A percentile compares a stretch with the other conserved stretches of the same genome.
These are phyloP conservation scores for Yamadazyma oceani DNA, from an alignment of 1,139 yeast species.

Conservation along the genomic window DNA sequence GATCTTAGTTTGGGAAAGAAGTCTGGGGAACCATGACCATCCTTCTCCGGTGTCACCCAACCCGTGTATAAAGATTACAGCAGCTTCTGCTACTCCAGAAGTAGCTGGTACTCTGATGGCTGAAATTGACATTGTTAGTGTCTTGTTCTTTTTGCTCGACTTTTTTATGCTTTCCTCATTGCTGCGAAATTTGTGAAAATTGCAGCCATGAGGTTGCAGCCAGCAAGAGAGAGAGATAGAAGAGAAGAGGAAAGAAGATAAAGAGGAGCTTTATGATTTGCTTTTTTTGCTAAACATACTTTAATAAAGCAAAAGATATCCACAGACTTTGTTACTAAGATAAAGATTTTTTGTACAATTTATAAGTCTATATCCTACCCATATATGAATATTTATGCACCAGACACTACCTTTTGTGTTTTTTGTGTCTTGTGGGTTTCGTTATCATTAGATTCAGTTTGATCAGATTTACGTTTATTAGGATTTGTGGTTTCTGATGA, in stretches of 20 bases:
- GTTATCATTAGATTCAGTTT: neutral
- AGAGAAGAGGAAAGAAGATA: too few relatives aligned
- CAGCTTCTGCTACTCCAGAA: slow-evolving; percentile 22
- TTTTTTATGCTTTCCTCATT: too few relatives aligned
- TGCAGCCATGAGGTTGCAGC: too few relatives aligned
- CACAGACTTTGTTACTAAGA: too few relatives aligned
- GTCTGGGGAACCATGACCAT: slow-evolving; percentile 75
- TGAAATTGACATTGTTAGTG: slow-evolving; percentile 14
- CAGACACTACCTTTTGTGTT: too few relatives aligned
- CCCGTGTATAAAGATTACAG: slow-evolving; percentile 84
- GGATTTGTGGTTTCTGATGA: slow-evolving; percentile 16
- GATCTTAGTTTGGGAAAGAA: slow-evolving; percentile 40
- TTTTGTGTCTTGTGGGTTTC: neutral
- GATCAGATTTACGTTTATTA: slow-evolving; percentile 8
- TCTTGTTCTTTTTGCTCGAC: neutral
- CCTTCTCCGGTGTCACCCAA: slow-evolving; percentile 90
- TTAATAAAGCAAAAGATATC: too few relatives aligned
- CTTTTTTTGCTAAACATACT: too few relatives aligned
- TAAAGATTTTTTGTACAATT: neutral
- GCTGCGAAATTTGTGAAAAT: slow-evolving; percentile 1
- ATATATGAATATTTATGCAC: neutral
- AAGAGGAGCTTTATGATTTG: too few relatives aligned
- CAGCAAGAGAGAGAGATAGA: too few relatives aligned
- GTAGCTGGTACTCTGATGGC: slow-evolving; percentile 25
- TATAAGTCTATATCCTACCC: too few relatives aligned